Percentiles rank a stretch among this genome's conserved stretches.
Evolutionary conservation across 2,329 filamentous ascomycete species (phyloP).

Genomic region (Neonectria faginata): DNA sequence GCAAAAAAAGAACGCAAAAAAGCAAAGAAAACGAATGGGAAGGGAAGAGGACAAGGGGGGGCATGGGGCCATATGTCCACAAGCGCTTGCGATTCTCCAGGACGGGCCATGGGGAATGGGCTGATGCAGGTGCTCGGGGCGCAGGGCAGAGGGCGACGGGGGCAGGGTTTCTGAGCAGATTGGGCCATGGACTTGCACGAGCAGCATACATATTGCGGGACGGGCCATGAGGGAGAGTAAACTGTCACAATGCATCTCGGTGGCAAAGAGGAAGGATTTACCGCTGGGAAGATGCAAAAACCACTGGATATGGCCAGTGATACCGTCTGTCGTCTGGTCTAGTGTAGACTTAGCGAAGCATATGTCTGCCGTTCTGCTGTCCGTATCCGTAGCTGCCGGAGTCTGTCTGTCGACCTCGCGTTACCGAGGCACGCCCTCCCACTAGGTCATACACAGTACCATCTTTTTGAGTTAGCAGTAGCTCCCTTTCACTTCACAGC

Average conservation of each 20-base stretch:
- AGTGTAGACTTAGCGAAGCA: neutral
- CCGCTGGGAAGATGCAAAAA: neutral
- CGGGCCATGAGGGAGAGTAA: neutral
- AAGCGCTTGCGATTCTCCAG: slow-evolving; percentile 24
- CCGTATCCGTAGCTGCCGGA: neutral
- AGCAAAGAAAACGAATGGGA: slow-evolving; percentile 3
- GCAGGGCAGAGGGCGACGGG: slow-evolving; percentile 29
- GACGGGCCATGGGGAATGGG: slow-evolving; percentile 38
- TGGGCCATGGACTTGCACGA: slow-evolving; percentile 22
- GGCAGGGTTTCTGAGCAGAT: slow-evolving; percentile 17
- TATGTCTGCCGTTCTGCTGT: neutral
- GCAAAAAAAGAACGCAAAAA: neutral
- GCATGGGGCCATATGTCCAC: slow-evolving; percentile 25
- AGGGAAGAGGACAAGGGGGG: neutral
- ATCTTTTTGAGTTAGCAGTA: too few relatives aligned
- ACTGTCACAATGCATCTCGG: too few relatives aligned
- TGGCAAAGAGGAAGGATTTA: too few relatives aligned
- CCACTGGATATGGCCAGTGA: neutral
- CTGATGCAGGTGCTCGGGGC: slow-evolving; percentile 40
- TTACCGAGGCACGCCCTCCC: neutral
- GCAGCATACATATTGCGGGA: slow-evolving; percentile 1
- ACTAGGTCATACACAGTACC: too few relatives aligned
- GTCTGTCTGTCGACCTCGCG: neutral
- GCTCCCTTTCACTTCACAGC: neutral
- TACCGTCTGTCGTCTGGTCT: too few relatives aligned